Conservation (phyloP, 2,329 filamentous ascomycete genomes). For the Aspergillus piperis region DNA sequence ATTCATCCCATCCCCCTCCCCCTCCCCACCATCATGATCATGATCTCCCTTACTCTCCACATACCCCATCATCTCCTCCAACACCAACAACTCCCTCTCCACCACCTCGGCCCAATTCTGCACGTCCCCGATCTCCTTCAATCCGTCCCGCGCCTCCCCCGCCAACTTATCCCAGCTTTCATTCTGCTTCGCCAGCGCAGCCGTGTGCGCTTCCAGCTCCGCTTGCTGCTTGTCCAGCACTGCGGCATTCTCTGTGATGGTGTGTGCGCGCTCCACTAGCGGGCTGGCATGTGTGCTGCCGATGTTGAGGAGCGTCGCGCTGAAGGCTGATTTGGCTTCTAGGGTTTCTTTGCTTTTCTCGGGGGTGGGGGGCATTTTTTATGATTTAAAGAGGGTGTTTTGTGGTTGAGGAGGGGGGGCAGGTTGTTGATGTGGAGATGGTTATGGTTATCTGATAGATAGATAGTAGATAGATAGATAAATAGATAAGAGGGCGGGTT, state of each 20-base stretch:
- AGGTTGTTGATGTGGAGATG: background rate
- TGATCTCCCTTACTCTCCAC: slow-evolving; percentile 31
- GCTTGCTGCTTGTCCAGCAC: slow-evolving; percentile 59
- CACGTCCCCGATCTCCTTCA: slow-evolving; percentile 65
- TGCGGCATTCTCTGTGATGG: slow-evolving; percentile 57
- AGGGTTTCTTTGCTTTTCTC: slow-evolving; percentile 35
- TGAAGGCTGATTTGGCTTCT: slow-evolving; percentile 49
- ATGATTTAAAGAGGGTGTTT: background rate
- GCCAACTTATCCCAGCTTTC: slow-evolving; percentile 57
- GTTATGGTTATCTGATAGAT: too few relatives aligned
- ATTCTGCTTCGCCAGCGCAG: slow-evolving; percentile 54
- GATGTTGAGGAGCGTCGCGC: slow-evolving; percentile 45
- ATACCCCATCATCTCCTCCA: slow-evolving; percentile 45
- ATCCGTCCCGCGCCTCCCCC: slow-evolving; percentile 55
- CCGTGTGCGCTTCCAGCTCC: slow-evolving; percentile 53
- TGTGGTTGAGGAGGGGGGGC: background rate
- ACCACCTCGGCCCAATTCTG: slow-evolving; percentile 68
- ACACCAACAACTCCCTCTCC: slow-evolving; percentile 49
- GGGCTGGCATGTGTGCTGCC: slow-evolving; percentile 54
- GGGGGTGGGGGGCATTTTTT: background rate
- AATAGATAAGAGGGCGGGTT: too few relatives aligned
- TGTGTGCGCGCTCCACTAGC: slow-evolving; percentile 56
- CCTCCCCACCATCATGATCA: slow-evolving; percentile 4
- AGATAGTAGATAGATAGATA: too few relatives aligned
- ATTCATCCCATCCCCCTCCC: background rate